Evolutionary conservation across 1,284 basidiomycete species (phyloP).

Genomic region (Malassezia cuniculi): DNA sequence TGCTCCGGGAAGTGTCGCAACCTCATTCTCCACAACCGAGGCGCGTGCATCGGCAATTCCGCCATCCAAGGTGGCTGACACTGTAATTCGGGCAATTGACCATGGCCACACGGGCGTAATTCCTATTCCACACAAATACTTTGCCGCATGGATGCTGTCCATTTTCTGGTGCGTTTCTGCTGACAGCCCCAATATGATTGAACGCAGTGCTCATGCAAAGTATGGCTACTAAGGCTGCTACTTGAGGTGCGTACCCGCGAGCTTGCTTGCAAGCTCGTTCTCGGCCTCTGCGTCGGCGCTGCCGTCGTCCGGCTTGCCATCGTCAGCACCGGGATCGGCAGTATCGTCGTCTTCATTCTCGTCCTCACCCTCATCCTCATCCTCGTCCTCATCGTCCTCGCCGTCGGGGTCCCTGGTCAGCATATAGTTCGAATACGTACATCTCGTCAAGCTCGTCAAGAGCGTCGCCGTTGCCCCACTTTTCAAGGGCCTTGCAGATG

Average conservation of each 20-base stretch:
- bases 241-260: conserved; percentile 17
- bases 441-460: conserved; percentile 39
- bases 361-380: conserved; percentile 24
- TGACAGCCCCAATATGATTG: neutral
- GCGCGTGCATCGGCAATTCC: neutral
- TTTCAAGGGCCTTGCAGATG: conserved; percentile 31
- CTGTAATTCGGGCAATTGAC: neutral
- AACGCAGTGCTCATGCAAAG: neutral
- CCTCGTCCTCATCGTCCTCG: conserved; percentile 35
- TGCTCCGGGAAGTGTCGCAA: conserved; percentile 18
- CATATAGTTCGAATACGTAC: conserved; percentile 7
- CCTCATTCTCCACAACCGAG: conserved; percentile 13
- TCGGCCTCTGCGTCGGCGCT: conserved; percentile 19
- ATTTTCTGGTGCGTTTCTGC: too few species aligned
- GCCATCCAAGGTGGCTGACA: neutral
- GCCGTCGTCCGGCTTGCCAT: neutral
- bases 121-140: conserved; percentile 7
- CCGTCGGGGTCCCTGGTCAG: conserved; percentile 30
- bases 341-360: conserved; percentile 15
- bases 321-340: neutral
- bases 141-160: conserved; percentile 5
- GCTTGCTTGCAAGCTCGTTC: conserved; percentile 21
- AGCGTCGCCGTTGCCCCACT: conserved; percentile 29
- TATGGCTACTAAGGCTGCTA: conserved; percentile 7
- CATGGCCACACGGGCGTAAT: conserved; percentile 1